phyloP scores from a whole-genome alignment of 306 rosid genomes.

The Gynostemma pentaphyllum region DNA sequence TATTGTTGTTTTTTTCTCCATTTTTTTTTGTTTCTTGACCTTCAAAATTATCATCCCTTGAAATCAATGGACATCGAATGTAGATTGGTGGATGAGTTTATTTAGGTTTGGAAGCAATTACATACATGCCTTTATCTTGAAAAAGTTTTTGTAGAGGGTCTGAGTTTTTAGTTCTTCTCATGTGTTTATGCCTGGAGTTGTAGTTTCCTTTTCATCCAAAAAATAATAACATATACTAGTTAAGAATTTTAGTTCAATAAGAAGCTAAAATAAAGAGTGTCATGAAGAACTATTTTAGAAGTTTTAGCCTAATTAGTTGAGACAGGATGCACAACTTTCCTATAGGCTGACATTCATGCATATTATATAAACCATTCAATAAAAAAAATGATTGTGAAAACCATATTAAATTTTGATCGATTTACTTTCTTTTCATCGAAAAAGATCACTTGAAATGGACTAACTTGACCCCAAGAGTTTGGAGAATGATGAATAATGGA shows the following conservation, averaged over 20 bases:
- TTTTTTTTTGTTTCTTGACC: background rate
- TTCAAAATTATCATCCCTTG: background rate
- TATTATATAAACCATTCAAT: background rate
- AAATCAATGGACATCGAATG: background rate
- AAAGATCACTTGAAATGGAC: background rate
- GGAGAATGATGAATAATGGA: background rate
- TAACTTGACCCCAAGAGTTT: background rate
- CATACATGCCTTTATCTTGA: background rate
- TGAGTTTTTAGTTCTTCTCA: background rate
- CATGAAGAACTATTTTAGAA: background rate
- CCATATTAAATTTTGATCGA: background rate
- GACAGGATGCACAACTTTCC: background rate
- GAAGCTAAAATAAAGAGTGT: too few relatives aligned
- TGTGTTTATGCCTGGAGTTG: background rate
- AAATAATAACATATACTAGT: too few relatives aligned
- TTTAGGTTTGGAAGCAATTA: background rate
- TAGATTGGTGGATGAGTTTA: background rate
- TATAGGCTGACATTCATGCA: background rate
- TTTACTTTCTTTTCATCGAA: background rate
- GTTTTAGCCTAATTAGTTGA: background rate
- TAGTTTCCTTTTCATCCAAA: background rate
- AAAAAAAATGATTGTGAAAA: background rate
- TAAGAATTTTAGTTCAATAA: too few relatives aligned
- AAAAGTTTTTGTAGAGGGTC: background rate
- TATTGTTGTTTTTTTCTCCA: background rate